Evolutionary conservation across 768 basidiomycete genomes (phyloP), one percentile per base, ranked within the genome.

Genomic region (Boletus pseudopeckii): DNA sequence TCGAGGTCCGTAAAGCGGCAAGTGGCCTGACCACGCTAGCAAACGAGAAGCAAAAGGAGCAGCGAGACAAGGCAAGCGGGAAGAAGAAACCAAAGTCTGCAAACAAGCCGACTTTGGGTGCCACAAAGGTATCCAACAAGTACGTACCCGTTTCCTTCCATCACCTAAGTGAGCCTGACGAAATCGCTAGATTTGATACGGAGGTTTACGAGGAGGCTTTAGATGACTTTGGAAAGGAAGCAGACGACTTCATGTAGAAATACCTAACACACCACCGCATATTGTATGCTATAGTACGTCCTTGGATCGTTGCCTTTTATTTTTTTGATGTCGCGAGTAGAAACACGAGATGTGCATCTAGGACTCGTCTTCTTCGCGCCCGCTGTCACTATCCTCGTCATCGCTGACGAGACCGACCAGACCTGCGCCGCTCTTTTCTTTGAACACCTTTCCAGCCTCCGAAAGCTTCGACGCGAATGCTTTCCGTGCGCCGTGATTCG

Each of bases 41-140:
- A 46, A 98, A 96, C 64, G 92, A 95, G 75, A 99, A 98, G 75
- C 91, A 95, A 74, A 90, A 84, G 72, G 92, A 92, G 66, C 85
- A 88, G 62, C 80, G 87, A 58, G 92, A 94, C 34, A 91, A 88
- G 69, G 78, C 84, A 2, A 86, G 83, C 55, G 92, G 92, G 30
- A 97, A 95, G 82, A 96, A 93, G 77, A 95, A 95, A 75, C 73
- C 79, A 42, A 89, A 90, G 73, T 71, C 77, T 7, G 71, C 79
- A 0, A 69, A 77, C 17, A 97, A 90, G 68, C 94, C 95, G 22
- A 80, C 71, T 5, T 72, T 97, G 34, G 93, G 91, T 2, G 80
- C 84, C 17, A 75, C 80, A 20, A 96, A 93, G 72, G 66, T 77
- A 14, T 72, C 79, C n/a, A 75, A 67, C 63, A 86, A 81, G 85